These are phyloP conservation scores for Thelonectria rubi DNA, from an alignment of 2,329 filamentous ascomycete genomes.

Conservation along the genomic window DNA sequence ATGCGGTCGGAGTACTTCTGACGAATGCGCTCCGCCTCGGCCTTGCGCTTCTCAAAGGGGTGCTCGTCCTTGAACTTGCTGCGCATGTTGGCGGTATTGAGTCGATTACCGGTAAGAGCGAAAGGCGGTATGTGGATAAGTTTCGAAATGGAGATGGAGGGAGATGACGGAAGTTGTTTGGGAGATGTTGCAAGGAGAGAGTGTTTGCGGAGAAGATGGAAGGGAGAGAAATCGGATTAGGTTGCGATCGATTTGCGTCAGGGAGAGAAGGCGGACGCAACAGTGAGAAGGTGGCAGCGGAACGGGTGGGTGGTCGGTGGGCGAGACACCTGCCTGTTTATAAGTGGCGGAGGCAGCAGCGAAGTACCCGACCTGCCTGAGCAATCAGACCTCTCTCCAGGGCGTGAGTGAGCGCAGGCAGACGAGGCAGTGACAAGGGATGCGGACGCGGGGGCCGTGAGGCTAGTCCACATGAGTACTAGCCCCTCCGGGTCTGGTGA, in stretches of 20 bases:
- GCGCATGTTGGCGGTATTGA: conserved; percentile 74
- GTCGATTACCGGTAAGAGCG: conserved; percentile 27
- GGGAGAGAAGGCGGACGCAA: conserved; percentile 42
- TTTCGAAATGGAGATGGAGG: conserved; percentile 21
- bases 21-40: conserved; percentile 97
- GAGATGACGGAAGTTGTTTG: conserved; percentile 17
- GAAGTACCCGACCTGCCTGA: conserved; percentile 19
- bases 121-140: conserved; percentile 31
- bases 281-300: conserved; percentile 38
- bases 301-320: conserved; percentile 43
- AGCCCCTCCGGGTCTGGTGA: conserved; percentile 31
- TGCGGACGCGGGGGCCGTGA: conserved; percentile 37
- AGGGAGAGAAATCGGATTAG: conserved; percentile 40
- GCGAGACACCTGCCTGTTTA: conserved; percentile 29
- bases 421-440: conserved; percentile 36
- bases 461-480: conserved; percentile 31
- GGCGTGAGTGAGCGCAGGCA: conserved; percentile 31
- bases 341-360: conserved; percentile 35
- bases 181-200: conserved; percentile 7
- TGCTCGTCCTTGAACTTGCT: conserved; percentile 99
- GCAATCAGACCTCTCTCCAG: background rate
- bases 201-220: conserved; percentile 31
- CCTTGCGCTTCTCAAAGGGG: conserved; percentile 99
- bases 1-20: conserved; percentile 99
- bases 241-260: conserved; percentile 43